Percentiles rank a stretch among this genome's conserved stretches.
Conservation (phyloP, 345 rosid species). For the Eucalyptus coolabah region DNA sequence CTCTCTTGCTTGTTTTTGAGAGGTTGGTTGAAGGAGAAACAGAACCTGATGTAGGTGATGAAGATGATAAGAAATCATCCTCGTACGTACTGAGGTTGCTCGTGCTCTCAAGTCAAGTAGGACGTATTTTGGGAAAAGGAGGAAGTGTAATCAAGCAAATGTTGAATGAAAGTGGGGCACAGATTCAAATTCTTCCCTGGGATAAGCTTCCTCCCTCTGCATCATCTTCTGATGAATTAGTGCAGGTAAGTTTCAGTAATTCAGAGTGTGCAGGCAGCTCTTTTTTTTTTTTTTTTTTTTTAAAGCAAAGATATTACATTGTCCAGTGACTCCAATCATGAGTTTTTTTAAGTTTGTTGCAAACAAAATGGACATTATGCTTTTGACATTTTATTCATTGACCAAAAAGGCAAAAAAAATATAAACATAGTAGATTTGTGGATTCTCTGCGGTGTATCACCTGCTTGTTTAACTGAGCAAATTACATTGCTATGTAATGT, state of each 20-base stretch:
- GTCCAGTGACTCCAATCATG: background rate
- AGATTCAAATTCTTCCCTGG: conserved; percentile 53
- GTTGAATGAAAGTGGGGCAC: conserved; percentile 52
- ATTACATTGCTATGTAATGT: background rate
- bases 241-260: conserved; percentile 31
- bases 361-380: background rate
- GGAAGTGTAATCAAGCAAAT: conserved; percentile 56
- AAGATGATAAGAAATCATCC: conserved; percentile 16
- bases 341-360: background rate
- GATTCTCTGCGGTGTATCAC: background rate
- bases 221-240: conserved; percentile 41
- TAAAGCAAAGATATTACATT: background rate
- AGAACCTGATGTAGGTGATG: conserved; percentile 13
- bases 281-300: background rate
- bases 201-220: conserved; percentile 51
- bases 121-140: conserved; percentile 57
- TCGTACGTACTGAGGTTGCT: conserved; percentile 34
- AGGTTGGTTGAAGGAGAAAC: conserved; percentile 33
- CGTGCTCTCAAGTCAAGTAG: conserved; percentile 48
- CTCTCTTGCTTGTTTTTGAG: conserved; percentile 44
- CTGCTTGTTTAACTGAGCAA: background rate
- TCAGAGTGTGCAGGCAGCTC: background rate
- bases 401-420: background rate
- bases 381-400: background rate
- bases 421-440: background rate